Evolutionary conservation across 139 green algal genomes (phyloP).

Genomic region (Pycnococcus provasolii): DNA sequence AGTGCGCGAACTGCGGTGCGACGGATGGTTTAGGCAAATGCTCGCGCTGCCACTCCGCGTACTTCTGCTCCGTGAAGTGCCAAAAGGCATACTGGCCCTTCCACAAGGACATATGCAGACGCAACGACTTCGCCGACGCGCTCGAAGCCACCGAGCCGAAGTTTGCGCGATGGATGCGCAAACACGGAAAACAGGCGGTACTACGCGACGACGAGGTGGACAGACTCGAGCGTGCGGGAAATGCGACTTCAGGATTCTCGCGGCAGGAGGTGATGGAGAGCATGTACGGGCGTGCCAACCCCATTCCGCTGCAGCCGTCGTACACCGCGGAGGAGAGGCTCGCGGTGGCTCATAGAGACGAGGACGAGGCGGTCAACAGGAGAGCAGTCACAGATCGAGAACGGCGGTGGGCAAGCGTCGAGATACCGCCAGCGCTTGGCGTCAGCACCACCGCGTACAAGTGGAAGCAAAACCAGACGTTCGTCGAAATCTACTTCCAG

Average conservation of each 20-base stretch:
- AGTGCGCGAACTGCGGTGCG: constrained; percentile 58
- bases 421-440: constrained; percentile 39
- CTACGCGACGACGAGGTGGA: constrained; percentile 73
- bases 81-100: constrained; percentile 88
- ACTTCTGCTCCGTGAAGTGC: constrained; percentile 69
- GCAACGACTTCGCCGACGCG: constrained; percentile 82
- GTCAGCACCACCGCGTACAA: constrained; percentile 52
- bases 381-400: not conserved
- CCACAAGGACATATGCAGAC: constrained; percentile 55
- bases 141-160: constrained; percentile 63
- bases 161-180: constrained; percentile 74
- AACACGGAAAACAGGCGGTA: constrained; percentile 57
- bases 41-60: constrained; percentile 62
- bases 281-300: constrained; percentile 78
- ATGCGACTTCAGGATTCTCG: not conserved
- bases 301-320: constrained; percentile 45
- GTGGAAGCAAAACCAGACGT: constrained; percentile 69
- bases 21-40: constrained; percentile 53
- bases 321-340: constrained; percentile 42
- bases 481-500: constrained; percentile 59
- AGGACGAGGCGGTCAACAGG: too few species aligned
- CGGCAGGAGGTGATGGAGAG: constrained; percentile 62
- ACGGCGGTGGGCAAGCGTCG: constrained; percentile 28
- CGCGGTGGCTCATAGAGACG: constrained; percentile 27
- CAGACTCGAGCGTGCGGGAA: constrained; percentile 59